Percentiles rank a stretch among this genome's conserved stretches.
Evolutionary conservation across 805 yeast species (phyloP).

Genomic region (Ogataea nitratoaversa): DNA sequence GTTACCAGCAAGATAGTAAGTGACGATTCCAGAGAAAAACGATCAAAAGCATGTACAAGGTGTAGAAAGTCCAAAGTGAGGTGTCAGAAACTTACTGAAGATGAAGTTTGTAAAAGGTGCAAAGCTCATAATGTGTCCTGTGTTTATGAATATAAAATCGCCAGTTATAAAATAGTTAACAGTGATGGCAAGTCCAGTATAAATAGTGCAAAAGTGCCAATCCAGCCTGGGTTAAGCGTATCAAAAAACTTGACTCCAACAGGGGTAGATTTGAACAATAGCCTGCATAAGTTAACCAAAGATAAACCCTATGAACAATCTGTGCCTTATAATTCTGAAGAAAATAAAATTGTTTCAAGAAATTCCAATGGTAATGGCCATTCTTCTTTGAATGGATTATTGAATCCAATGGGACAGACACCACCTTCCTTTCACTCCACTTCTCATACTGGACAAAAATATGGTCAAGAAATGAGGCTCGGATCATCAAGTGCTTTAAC

Average conservation of each 20-base stretch:
- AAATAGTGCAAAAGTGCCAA: background rate
- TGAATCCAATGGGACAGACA: constrained; percentile 15
- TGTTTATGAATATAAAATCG: constrained; percentile 52
- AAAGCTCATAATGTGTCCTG: constrained; percentile 48
- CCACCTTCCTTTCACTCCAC: background rate
- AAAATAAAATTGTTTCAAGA: background rate
- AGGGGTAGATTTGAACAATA: background rate
- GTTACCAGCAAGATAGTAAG: constrained; percentile 16
- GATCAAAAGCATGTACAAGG: constrained; percentile 55
- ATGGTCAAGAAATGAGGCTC: background rate
- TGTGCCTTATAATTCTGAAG: too few relatives aligned
- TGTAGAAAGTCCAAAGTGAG: constrained; percentile 62
- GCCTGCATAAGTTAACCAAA: too few relatives aligned
- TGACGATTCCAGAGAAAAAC: constrained; percentile 21
- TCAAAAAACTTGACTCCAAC: background rate
- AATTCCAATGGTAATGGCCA: background rate
- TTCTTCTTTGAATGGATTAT: constrained; percentile 14
- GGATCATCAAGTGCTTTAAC: background rate
- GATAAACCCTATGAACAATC: too few relatives aligned
- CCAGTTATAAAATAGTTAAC: constrained; percentile 35
- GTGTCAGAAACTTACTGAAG: constrained; percentile 45
- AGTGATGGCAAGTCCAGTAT: constrained; percentile 13
- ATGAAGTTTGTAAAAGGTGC: constrained; percentile 57
- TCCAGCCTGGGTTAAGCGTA: background rate
- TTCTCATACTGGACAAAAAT: background rate